phyloP scores from a whole-genome alignment of 108 stramenopile genomes.

The Pseudonitzschia pungens region DNA sequence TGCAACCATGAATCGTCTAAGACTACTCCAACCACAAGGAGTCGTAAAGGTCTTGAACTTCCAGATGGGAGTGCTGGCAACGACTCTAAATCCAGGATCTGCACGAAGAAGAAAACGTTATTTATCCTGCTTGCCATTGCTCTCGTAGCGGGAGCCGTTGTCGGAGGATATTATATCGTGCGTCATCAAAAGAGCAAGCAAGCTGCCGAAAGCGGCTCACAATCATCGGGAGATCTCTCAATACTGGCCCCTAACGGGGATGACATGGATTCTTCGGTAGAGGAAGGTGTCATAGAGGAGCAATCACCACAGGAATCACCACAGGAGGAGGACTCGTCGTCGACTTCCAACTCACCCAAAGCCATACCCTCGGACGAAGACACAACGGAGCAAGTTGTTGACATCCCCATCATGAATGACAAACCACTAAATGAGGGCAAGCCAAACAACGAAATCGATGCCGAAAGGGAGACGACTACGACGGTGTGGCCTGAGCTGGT shows the following conservation, averaged over 20 bases:
- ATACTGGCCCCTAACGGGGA: too few relatives aligned
- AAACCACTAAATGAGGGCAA: conserved; percentile 15
- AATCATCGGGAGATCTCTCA: too few relatives aligned
- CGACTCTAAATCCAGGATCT: not conserved
- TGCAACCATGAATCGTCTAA: not conserved
- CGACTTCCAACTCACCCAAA: not conserved
- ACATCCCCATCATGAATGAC: not conserved
- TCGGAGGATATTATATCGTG: not conserved
- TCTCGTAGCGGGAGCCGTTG: not conserved
- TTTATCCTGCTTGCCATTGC: not conserved
- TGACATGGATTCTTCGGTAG: too few relatives aligned
- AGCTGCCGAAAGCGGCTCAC: too few relatives aligned
- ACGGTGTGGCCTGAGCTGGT: not conserved
- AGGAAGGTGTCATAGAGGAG: too few relatives aligned
- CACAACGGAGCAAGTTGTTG: not conserved
- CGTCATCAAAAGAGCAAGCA: not conserved
- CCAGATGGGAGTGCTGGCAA: not conserved
- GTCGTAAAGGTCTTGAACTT: not conserved
- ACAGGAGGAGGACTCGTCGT: not conserved
- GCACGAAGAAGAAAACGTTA: not conserved
- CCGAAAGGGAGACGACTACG: conserved; percentile 20
- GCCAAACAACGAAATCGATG: conserved; percentile 15
- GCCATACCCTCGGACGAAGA: not conserved
- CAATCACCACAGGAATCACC: too few relatives aligned
- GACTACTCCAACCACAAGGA: not conserved